Percentiles rank a stretch among this genome's conserved stretches.
phyloP scores from a whole-genome alignment of 345 rosid species.

The Eucalyptus pauciflora region DNA sequence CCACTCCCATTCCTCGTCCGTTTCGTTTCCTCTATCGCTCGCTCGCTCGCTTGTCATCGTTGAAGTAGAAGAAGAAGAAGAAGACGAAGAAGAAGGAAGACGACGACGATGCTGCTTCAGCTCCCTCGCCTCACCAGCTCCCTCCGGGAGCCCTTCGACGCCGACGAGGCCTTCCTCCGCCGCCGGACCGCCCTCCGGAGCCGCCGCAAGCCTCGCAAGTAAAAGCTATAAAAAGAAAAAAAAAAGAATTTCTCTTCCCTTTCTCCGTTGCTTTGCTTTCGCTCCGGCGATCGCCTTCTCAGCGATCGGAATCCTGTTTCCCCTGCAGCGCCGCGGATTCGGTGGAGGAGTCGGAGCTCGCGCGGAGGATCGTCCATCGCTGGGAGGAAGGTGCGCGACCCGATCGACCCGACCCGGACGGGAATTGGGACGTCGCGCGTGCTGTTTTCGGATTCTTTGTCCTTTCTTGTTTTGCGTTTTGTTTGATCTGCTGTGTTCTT shows the following conservation, averaged over 20 bases:
- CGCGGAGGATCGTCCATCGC: constrained; percentile 58
- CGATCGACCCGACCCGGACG: not conserved
- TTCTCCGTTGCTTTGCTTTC: not conserved
- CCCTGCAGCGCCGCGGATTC: constrained; percentile 20
- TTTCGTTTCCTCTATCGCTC: not conserved
- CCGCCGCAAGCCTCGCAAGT: constrained; percentile 47
- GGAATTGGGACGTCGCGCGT: not conserved
- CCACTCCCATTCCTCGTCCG: not conserved
- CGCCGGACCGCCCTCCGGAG: constrained; percentile 58
- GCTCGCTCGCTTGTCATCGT: not conserved
- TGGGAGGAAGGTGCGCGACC: constrained; percentile 82
- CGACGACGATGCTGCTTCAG: constrained; percentile 39
- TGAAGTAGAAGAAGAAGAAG: not conserved
- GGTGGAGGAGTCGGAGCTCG: constrained; percentile 66
- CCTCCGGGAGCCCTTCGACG: constrained; percentile 74
- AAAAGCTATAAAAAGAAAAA: not conserved
- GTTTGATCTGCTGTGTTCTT: not conserved
- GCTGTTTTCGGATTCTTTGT: not conserved
- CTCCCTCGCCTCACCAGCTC: constrained; percentile 83
- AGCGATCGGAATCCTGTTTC: not conserved
- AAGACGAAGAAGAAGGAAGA: not conserved
- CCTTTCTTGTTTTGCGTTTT: not conserved
- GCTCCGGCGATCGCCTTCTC: not conserved
- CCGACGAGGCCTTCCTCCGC: constrained; percentile 78
- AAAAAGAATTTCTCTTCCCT: not conserved